Percentiles rank a stretch among this genome's conserved stretches.
Conservation (phyloP, 2,329 filamentous ascomycete genomes). For the Claviceps quebecensis region DNA sequence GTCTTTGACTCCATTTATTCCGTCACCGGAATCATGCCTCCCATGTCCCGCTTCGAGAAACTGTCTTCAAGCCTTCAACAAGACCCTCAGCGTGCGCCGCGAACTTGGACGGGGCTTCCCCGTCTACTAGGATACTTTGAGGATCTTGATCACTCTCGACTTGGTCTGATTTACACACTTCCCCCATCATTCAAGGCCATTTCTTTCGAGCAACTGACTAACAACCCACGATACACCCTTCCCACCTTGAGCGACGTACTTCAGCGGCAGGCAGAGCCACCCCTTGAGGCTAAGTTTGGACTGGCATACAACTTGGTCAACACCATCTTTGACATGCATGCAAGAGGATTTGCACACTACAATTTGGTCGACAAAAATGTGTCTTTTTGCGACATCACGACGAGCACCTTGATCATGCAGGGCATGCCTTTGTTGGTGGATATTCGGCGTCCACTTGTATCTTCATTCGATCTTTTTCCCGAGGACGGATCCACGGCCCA, state of each 20-base stretch:
- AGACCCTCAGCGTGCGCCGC: slow-evolving; percentile 35
- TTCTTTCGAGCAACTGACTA: slow-evolving; percentile 35
- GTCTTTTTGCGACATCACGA: slow-evolving; percentile 43
- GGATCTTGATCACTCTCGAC: slow-evolving; percentile 53
- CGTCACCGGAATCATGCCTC: slow-evolving; percentile 47
- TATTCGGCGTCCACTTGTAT: slow-evolving; percentile 54
- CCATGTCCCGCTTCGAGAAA: slow-evolving; percentile 51
- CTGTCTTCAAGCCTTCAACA: slow-evolving; percentile 44
- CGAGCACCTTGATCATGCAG: slow-evolving; percentile 23
- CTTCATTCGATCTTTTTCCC: slow-evolving; percentile 59
- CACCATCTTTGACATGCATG: slow-evolving; percentile 61
- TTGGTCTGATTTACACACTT: slow-evolving; percentile 63
- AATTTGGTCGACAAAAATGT: slow-evolving; percentile 55
- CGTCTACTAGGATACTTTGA: slow-evolving; percentile 59
- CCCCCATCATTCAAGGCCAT: slow-evolving; percentile 50
- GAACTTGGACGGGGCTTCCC: slow-evolving; percentile 47
- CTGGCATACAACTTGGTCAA: slow-evolving; percentile 59
- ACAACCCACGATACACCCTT: slow-evolving; percentile 35
- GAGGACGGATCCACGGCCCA: slow-evolving; percentile 12
- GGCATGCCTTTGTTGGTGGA: slow-evolving; percentile 34
- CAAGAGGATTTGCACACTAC: slow-evolving; percentile 54
- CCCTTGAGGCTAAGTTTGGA: slow-evolving; percentile 62
- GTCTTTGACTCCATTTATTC: slow-evolving; percentile 48
- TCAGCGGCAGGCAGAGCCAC: slow-evolving; percentile 40
- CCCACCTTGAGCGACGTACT: slow-evolving; percentile 42